Percentiles rank a stretch among this genome's conserved stretches.
Conservation (phyloP, 2,329 filamentous ascomycete genomes). For the Diplodia corticola region DNA sequence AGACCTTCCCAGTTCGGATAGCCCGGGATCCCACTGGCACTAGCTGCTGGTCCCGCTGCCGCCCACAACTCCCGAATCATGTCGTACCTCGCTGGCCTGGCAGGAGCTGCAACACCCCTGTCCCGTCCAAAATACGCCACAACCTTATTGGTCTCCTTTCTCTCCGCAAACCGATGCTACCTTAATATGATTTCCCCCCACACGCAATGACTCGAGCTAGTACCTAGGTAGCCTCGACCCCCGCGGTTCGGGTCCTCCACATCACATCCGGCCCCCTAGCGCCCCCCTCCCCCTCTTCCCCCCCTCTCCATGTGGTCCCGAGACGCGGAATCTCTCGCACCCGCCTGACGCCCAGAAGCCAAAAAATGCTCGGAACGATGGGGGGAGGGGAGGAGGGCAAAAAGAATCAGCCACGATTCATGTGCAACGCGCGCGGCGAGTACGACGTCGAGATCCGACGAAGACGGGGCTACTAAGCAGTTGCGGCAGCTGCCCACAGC, state of each 20-base stretch:
- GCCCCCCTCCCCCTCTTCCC: not conserved
- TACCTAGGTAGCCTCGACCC: not conserved
- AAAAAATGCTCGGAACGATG: no score
- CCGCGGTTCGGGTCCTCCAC: slow-evolving; percentile 10
- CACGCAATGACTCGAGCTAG: not conserved
- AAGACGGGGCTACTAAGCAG: no score
- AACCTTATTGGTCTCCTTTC: not conserved
- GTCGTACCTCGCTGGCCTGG: no score
- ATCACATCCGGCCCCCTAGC: not conserved
- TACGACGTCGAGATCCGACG: no score
- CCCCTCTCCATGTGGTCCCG: not conserved
- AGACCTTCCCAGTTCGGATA: not conserved
- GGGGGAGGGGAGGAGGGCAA: no score
- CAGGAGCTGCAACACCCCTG: not conserved
- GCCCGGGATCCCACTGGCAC: no score
- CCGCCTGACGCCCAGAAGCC: no score
- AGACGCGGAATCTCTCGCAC: not conserved
- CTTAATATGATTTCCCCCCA: no score
- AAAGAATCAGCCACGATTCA: no score
- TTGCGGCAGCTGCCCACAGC: no score
- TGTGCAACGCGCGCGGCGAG: no score
- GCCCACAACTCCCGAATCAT: not conserved
- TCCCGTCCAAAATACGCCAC: not conserved
- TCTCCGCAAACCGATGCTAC: not conserved
- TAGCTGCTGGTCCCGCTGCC: no score